Evolutionary conservation across 139 green algal species (phyloP), one percentile per base, ranked within the genome.

Genomic region (Chlamydomonas sp.): DNA sequence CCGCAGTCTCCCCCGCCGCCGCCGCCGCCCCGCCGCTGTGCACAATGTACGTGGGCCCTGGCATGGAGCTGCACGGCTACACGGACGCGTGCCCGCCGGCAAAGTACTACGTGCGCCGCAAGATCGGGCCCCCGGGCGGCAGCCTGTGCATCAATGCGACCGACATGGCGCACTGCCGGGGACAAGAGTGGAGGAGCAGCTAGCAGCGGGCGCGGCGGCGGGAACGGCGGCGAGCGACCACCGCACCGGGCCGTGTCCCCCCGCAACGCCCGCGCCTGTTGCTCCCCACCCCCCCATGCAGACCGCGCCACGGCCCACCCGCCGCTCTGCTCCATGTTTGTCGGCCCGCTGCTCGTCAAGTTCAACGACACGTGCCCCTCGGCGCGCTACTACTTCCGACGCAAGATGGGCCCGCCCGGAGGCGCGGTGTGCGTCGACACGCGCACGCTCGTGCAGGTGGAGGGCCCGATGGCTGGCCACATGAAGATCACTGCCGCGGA

Each of bases 311-410:
- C 50, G 50, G 8, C 13, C 8, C 62, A 49, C 34, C 36, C 36
- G 22, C 29, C 75, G 35, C 75, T 82, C 10, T 82, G 76, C 72
- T 67, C 69, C 54, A 82, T 82, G 76, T 82, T 76, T 35, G 49
- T 72, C n/a, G 72, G 76, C 0, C 71, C 76, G 0, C n/a, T 22
- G 16, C 36, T 73, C 26, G 61, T 68, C 38, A 43, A 61, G 43
- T 81, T 72, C 49, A 65, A 71, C 37, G 71, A 81, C 71, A 65
- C 67, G 16, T 81, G 76, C 60, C 76, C 76, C 2, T 3, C 43
- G 20, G 72, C 72, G 1, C 24, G 26, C 5, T 82, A 78, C 62
- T 82, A 75, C 63, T 78, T 82, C 5, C 67, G 76, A 4, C 54
- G 76, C 1, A 74, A 74, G 22, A 75, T 82, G 67, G 76, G 76